A percentile compares a stretch with the other conserved stretches of the same genome.
phyloP scores from a whole-genome alignment of 768 basidiomycete species.

The Russula emetica region DNA sequence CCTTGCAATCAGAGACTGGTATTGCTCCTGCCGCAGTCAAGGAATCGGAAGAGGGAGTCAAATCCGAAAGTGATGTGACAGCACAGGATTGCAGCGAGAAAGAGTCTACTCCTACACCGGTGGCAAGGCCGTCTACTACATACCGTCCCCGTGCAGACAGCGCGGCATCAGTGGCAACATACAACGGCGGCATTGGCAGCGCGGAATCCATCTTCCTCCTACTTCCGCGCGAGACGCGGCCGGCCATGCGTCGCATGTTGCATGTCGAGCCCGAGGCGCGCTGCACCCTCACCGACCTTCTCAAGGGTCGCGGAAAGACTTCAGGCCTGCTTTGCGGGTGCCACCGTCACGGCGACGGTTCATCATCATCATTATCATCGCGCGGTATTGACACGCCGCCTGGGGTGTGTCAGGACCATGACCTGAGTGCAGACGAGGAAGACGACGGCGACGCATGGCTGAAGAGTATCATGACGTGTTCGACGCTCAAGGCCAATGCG shows the following conservation, averaged over 20 bases:
- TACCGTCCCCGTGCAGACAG: slow-evolving; percentile 34
- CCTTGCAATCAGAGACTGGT: slow-evolving; percentile 4
- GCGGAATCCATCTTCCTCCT: slow-evolving; percentile 96
- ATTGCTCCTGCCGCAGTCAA: slow-evolving; percentile 19
- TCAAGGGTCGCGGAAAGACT: slow-evolving; percentile 74
- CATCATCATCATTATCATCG: slow-evolving; percentile 29
- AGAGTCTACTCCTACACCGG: slow-evolving; percentile 20
- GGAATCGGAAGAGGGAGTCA: slow-evolving; percentile 24
- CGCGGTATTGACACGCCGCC: slow-evolving; percentile 43
- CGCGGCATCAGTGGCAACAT: slow-evolving; percentile 51
- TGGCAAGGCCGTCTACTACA: neutral
- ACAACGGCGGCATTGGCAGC: slow-evolving; percentile 54
- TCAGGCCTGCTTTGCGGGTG: slow-evolving; percentile 80
- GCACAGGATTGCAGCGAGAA: slow-evolving; percentile 7
- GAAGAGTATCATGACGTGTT: slow-evolving; percentile 65
- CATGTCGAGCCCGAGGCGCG: slow-evolving; percentile 83
- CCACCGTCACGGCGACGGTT: slow-evolving; percentile 32
- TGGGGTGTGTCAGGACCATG: slow-evolving; percentile 55
- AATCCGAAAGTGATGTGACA: slow-evolving; percentile 10
- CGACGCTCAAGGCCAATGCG: slow-evolving; percentile 37
- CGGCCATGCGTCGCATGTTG: slow-evolving; percentile 90
- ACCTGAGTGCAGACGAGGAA: slow-evolving; percentile 60
- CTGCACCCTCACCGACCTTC: slow-evolving; percentile 87
- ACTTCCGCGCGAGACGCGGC: slow-evolving; percentile 87
- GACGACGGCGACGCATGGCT: slow-evolving; percentile 90